Base-by-base conservation (phyloP, 2,329 filamentous ascomycete species). In the Fusarium citri region DNA sequence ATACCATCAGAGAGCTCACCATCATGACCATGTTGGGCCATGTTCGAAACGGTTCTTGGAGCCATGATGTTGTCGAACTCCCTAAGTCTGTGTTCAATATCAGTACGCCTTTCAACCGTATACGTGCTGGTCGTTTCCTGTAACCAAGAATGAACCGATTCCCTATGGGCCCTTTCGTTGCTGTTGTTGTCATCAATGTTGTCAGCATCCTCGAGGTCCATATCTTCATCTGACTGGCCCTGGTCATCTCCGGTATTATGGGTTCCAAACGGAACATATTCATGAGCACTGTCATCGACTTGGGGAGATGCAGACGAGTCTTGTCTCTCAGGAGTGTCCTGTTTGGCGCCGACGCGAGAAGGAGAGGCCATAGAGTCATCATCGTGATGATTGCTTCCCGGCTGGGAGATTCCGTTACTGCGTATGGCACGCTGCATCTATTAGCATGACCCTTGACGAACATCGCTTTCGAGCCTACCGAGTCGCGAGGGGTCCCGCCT, bases 321-420 rank as follows among this genome's bases (percentile, higher is more conserved):
- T 40, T 68, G 64, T 59, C 47, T 51, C 18, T n/a, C 6, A 22
- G 18, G 12, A 40, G 31, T 68, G 9, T 55, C 63, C 18, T 42
- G 49, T 16, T 42, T 25, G 20, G 42, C 50, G n/a, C 9, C 6
- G 25, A 23, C 16, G 16, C 30, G 15, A n/a, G 67, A 69, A 8
- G 22, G 26, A 12, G 40, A 23, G 20, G 12, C 42, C 28, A 23
- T n/a, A 37, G 42, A 30, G 14, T 8, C 23, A n/a, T n/a, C 25
- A n/a, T 14, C 25, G 12, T n/a, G 37, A 8, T 25, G 15, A 30
- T 8, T 41, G 28, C 43, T 30, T 28, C 18, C 30, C 12, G 10
- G 11, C 16, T 30, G 50, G 20, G 20, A 11, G 22, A 8, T 22
- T 15, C 20, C 18, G 22, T 14, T 26, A 14, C 6, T n/a, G 25